Percentiles rank a stretch among this genome's conserved stretches.
Evolutionary conservation across 495 filamentous ascomycete species (phyloP).

Genomic region (Cryomyces antarcticus): DNA sequence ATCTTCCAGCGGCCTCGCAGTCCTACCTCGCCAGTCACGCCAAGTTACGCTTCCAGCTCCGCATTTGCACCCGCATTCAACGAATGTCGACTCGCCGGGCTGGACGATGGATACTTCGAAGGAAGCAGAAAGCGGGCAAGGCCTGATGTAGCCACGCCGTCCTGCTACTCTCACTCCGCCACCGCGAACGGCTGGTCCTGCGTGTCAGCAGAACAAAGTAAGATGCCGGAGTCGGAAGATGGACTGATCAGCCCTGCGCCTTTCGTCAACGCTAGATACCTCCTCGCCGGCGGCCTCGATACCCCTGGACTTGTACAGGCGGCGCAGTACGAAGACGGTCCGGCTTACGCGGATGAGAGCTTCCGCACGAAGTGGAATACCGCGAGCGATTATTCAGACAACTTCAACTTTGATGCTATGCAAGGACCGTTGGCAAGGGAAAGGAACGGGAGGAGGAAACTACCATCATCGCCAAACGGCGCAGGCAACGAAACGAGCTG

Average conservation of each 20-base stretch:
- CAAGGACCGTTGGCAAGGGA: neutral
- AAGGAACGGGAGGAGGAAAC: neutral
- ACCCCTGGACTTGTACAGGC: neutral
- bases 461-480: neutral
- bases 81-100: too few species aligned
- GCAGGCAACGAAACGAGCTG: conserved; percentile 3
- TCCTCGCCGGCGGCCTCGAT: neutral
- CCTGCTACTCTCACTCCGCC: too few species aligned
- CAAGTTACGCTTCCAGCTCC: too few species aligned
- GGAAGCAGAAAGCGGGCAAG: too few species aligned
- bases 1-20: too few species aligned
- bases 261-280: neutral
- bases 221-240: too few species aligned
- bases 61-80: too few species aligned
- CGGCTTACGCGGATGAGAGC: neutral
- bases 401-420: neutral
- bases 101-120: too few species aligned
- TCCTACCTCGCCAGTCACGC: too few species aligned
- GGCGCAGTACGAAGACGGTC: neutral
- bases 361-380: neutral
- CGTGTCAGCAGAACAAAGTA: too few species aligned
- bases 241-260: neutral
- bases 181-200: too few species aligned
- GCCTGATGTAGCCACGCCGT: too few species aligned
- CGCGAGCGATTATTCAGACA: neutral